Evolutionary conservation across 306 rosid species (phyloP).

Genomic region (Oemleria cerasiformis): DNA sequence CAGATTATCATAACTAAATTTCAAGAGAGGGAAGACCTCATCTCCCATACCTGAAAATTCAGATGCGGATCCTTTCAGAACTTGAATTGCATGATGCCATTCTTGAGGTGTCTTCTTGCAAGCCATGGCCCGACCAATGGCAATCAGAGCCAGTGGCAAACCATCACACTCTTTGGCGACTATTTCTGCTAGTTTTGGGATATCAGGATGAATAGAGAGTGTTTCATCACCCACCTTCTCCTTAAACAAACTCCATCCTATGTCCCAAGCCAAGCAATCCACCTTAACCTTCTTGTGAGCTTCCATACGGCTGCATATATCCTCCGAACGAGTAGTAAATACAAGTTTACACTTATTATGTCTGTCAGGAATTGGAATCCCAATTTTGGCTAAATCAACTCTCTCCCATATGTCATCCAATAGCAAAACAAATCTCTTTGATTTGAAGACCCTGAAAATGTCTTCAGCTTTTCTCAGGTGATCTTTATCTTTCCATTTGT

Average conservation of each 20-base stretch:
- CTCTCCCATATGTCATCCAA: neutral
- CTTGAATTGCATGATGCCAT: neutral
- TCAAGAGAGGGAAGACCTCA: neutral
- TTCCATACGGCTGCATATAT: neutral
- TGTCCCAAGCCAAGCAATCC: neutral
- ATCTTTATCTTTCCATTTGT: neutral
- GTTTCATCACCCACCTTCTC: neutral
- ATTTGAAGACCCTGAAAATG: neutral
- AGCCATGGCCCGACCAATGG: neutral
- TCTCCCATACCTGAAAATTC: neutral
- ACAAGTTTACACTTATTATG: neutral
- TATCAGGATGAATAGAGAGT: neutral
- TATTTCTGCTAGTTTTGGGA: neutral
- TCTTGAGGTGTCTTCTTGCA: neutral
- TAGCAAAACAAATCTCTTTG: neutral
- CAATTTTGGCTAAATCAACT: neutral
- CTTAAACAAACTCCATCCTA: neutral
- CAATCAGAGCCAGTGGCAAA: neutral
- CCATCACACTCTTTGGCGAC: neutral
- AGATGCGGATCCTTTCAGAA: neutral
- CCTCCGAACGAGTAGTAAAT: constrained; percentile 4
- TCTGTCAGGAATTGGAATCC: neutral
- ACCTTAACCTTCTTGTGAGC: neutral
- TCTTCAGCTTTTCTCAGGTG: neutral
- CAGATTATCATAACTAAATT: neutral